Evolutionary conservation across 2,329 filamentous ascomycete genomes (phyloP), one percentile per base, ranked within the genome.

Genomic region (Venturia pyrina): DNA sequence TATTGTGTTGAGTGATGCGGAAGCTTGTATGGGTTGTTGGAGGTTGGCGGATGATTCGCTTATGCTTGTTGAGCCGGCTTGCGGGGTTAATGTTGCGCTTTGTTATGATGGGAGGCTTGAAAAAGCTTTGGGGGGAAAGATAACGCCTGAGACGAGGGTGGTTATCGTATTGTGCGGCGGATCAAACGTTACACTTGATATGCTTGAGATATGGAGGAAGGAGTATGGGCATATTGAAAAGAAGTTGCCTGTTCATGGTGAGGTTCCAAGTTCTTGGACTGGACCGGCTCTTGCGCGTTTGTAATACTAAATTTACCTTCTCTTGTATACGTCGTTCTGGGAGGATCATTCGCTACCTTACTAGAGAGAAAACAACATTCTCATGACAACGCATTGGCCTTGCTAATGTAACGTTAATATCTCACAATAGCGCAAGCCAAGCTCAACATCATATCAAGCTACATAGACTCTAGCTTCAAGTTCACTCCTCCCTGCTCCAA

Each of bases 111-210:
- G 83, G 0, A 76, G 43, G 50, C 73, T 96, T 71, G 82, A 87
- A 72, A 80, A 81, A 70, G 77, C 74, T 1, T 70, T 85, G 11
- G 77, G 92, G 0, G 85, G 88, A 41, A 82, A 83, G 43, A 82
- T 91, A 68, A 87, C 83, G 76, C 79, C 80, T 0, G 78, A 83
- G 66, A 89, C 86, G 73, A 90, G 90, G 69, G 84, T 97, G 6
- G 91, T 97, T 1, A 80, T 97, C 64, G 82, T 96, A 32, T 86
- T 97, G 7, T 98, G 93, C 72, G 93, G 93, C 1, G 83, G 81
- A 17, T 82, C 77, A 63, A 82, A 82, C 70, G 77, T 85, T 41
- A 81, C 76, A 0, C 75, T 81, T 3, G 78, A 80, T 62, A 82
- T 82, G 77, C 72, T 85, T 66, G 77, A 76, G 40, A 76, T 78